phyloP scores from a whole-genome alignment of 2,329 filamentous ascomycete species.

The Diplodia mutila region DNA sequence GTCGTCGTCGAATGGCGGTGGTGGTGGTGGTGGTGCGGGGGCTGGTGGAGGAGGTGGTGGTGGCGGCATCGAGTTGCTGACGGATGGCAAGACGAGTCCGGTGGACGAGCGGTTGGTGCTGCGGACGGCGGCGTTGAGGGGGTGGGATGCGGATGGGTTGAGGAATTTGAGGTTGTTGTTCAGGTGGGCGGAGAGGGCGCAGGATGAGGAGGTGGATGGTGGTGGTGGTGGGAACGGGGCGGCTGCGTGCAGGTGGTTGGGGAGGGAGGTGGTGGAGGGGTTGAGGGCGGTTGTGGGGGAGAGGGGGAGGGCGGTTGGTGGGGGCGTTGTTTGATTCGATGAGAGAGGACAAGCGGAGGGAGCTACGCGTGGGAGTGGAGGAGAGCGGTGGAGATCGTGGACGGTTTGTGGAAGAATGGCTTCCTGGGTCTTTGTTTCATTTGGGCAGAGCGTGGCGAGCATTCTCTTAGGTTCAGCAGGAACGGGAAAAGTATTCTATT shows the following conservation, averaged over 20 bases:
- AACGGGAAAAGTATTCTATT: not conserved
- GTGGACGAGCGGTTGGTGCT: conserved; percentile 76
- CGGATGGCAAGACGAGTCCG: conserved; percentile 60
- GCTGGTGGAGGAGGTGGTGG: conserved; percentile 57
- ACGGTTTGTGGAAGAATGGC: no score
- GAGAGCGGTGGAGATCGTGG: no score
- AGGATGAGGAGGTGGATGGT: conserved; percentile 63
- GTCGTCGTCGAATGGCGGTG: not conserved
- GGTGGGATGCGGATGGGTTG: conserved; percentile 59
- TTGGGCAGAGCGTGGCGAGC: not conserved
- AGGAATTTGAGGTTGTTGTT: conserved; percentile 68
- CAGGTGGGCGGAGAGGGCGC: conserved; percentile 62
- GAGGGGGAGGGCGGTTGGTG: conserved; percentile 35
- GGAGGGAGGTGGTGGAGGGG: conserved; percentile 59
- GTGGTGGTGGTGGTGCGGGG: conserved; percentile 52
- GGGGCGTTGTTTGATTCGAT: conserved; percentile 17
- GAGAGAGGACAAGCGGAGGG: no score
- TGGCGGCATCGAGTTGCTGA: conserved; percentile 50
- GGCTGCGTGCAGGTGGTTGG: conserved; percentile 56
- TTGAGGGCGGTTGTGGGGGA: conserved; percentile 56
- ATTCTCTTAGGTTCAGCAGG: not conserved
- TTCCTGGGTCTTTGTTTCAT: not conserved
- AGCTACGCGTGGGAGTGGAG: no score
- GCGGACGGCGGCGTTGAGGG: conserved; percentile 41
- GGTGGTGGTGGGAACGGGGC: conserved; percentile 35